A percentile compares a stretch with the other conserved stretches of the same genome.
Conservation (phyloP, 164 flowering plant genomes). For the Pachysandra terminalis region DNA sequence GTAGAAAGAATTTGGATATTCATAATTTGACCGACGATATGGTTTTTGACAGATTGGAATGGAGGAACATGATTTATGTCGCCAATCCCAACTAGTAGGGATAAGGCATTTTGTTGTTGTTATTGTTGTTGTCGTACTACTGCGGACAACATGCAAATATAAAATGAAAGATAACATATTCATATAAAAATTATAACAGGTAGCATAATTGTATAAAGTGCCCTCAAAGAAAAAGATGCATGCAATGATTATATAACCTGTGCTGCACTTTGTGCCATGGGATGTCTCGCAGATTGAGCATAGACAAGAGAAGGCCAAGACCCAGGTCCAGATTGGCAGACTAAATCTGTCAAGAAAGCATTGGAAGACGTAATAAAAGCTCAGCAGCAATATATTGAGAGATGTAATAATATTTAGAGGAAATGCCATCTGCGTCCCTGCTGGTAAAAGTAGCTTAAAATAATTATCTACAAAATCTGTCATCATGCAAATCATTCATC, state of each 20-base stretch:
- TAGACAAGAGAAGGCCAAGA: slow-evolving; percentile 90
- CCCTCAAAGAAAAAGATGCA: not conserved
- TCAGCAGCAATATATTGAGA: no score
- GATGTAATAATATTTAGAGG: not conserved
- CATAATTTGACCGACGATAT: no score
- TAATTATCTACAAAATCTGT: no score
- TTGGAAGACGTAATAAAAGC: not conserved
- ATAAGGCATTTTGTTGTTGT: no score
- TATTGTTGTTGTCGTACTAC: no score
- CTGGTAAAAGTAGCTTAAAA: no score
- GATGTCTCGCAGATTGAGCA: slow-evolving; percentile 81
- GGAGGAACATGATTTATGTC: no score
- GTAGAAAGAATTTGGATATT: no score
- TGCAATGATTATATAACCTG: slow-evolving; percentile 51
- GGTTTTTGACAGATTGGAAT: no score
- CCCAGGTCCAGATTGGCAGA: slow-evolving; percentile 99
- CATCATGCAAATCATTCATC: not conserved
- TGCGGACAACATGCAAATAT: no score
- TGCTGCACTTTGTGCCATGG: slow-evolving; percentile 96
- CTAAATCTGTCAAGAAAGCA: slow-evolving; percentile 63
- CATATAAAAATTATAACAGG: not conserved
- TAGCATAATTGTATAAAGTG: slow-evolving; percentile 6
- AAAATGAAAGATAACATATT: not conserved
- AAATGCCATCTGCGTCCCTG: not conserved
- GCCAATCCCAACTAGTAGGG: no score